These are phyloP conservation scores for Lichenothelia convexa DNA, from an alignment of 495 filamentous ascomycete genomes.

Conservation along the genomic window DNA sequence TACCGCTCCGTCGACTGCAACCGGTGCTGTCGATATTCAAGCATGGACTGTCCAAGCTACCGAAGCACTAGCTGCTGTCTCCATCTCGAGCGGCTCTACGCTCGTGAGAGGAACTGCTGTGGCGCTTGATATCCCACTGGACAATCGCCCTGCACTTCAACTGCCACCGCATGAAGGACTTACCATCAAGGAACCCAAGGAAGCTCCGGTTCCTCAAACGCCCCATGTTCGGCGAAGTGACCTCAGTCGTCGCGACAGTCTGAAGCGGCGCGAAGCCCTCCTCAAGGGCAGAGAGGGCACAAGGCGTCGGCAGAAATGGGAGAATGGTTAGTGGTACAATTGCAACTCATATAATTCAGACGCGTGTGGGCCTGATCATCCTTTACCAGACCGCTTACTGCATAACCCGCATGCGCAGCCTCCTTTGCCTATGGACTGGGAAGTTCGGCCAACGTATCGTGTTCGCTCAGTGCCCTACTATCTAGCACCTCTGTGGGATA, in stretches of 20 bases:
- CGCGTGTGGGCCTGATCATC: neutral
- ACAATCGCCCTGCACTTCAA: slow-evolving; percentile 9
- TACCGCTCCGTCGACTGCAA: neutral
- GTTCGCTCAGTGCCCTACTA: slow-evolving; percentile 70
- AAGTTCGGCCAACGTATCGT: slow-evolving; percentile 56
- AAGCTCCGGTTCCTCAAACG: slow-evolving; percentile 8
- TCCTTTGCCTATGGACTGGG: slow-evolving; percentile 66
- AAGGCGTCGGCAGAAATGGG: slow-evolving; percentile 73
- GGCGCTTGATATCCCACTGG: slow-evolving; percentile 24
- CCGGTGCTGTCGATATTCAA: slow-evolving; percentile 5
- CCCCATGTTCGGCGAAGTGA: slow-evolving; percentile 14
- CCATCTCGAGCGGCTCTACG: slow-evolving; percentile 1
- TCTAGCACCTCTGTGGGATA: slow-evolving; percentile 74
- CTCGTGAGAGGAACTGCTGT: slow-evolving; percentile 14
- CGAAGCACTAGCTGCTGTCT: slow-evolving; percentile 4
- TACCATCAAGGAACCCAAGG: slow-evolving; percentile 1
- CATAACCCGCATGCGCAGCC: slow-evolving; percentile 73
- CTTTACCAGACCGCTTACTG: slow-evolving; percentile 65
- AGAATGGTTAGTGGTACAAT: slow-evolving; percentile 52
- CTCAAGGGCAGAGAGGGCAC: slow-evolving; percentile 90
- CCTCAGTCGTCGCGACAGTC: slow-evolving; percentile 36
- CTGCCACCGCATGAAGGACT: neutral
- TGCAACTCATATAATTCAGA: neutral
- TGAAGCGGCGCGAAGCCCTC: slow-evolving; percentile 55
- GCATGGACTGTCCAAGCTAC: slow-evolving; percentile 11